Evolutionary conservation across 1,284 basidiomycete species (phyloP).

Genomic region (Cystobasidium slooffiae): DNA sequence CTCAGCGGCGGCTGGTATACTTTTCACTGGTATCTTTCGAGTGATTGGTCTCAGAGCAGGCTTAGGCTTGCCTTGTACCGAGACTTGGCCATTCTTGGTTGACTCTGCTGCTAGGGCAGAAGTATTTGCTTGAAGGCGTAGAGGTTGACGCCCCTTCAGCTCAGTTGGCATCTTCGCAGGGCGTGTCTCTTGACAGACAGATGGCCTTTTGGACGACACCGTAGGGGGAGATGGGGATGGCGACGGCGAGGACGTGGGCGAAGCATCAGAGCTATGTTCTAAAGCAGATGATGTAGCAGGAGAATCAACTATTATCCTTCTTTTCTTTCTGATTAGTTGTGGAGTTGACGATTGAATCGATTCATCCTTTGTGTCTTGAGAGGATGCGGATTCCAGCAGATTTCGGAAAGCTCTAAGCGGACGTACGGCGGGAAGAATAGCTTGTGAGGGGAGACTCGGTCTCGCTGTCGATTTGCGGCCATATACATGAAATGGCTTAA

Average conservation of each 20-base stretch:
- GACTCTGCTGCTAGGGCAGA: background rate
- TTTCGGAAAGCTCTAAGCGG: background rate
- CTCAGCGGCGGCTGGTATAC: background rate
- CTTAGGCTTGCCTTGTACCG: background rate
- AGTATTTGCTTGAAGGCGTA: background rate
- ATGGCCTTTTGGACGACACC: background rate
- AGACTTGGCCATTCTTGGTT: background rate
- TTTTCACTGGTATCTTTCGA: slow-evolving; percentile 5
- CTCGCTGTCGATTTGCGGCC: slow-evolving; percentile 7
- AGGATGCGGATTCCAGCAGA: background rate
- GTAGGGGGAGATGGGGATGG: slow-evolving; percentile 2
- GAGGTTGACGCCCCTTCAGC: slow-evolving; percentile 11
- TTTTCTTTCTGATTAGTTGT: background rate
- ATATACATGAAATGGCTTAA: slow-evolving; percentile 1
- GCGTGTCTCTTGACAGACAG: background rate
- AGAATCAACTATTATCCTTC: background rate
- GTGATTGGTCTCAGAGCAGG: background rate
- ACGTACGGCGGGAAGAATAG: too few relatives aligned
- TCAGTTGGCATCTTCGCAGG: background rate
- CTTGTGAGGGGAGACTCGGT: background rate
- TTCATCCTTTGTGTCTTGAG: slow-evolving; percentile 4
- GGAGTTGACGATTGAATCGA: slow-evolving; percentile 10
- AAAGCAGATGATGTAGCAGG: background rate
- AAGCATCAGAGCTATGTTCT: background rate
- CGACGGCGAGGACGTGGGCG: slow-evolving; percentile 2